Percentiles rank a stretch among this genome's conserved stretches.
These are phyloP conservation scores for Trebouxia sp. DNA, from an alignment of 139 green algal genomes.

Conservation along the genomic window DNA sequence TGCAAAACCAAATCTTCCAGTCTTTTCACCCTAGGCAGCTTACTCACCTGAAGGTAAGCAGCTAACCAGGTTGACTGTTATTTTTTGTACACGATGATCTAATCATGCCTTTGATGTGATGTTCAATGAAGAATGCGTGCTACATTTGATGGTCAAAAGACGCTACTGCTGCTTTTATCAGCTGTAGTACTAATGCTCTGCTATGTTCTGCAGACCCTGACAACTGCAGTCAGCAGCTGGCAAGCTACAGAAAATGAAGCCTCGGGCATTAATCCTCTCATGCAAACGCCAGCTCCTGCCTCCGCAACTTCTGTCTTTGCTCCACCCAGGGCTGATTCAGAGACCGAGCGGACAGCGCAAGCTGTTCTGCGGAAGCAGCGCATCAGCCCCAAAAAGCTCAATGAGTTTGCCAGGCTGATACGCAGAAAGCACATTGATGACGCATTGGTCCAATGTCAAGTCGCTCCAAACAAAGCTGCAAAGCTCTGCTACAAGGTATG, in stretches of 20 bases:
- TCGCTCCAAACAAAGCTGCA: conserved; percentile 32
- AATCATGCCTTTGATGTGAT: no score
- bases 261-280: conserved; percentile 24
- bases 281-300: conserved; percentile 25
- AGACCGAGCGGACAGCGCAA: background rate
- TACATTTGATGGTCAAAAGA: no score
- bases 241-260: background rate
- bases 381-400: conserved; percentile 45
- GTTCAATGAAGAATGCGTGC: no score
- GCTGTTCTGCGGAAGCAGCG: conserved; percentile 8
- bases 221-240: background rate
- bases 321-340: background rate
- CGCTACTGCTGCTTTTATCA: no score
- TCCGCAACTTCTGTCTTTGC: background rate
- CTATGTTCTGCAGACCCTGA: conserved; percentile 3
- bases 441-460: conserved; percentile 35
- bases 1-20: no score
- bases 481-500: conserved; percentile 30
- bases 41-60: background rate
- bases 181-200: no score
- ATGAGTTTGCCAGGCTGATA: conserved; percentile 29
- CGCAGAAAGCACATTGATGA: conserved; percentile 44
- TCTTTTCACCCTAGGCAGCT: background rate
- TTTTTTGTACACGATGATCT: no score
- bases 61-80: no score